Evolutionary conservation across 768 basidiomycete species (phyloP), one percentile per base, ranked within the genome.

Genomic region (Psilocybe azurescens): DNA sequence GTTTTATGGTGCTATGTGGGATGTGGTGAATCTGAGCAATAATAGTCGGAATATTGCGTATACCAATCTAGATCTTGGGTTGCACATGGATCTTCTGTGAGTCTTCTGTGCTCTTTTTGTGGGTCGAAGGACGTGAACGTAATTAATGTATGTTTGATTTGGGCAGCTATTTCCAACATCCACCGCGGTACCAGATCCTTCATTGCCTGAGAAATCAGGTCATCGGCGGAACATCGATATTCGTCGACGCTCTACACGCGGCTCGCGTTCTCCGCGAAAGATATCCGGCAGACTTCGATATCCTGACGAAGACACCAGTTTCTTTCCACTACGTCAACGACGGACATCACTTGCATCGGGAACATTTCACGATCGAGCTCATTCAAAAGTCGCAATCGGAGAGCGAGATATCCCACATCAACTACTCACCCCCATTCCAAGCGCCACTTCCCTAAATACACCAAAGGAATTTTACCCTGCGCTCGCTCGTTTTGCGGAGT

Each of bases 351-450:
- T 82, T 95, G 4, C 86, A 89, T 65, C 73, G 81, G 57, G 73
- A 81, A 20, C 95, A 94, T 70, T 86, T 89, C 1, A 91, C 93
- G 2, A 89, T 97, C 70, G 84, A 92, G 65, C 79, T 94, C 49
- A 76, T 78, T 14, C 56, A 67, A 29, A 57, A 60, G 55, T 59
- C 71, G 28, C 46, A 65, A 29, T 36, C 58, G 28, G 53, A 55
- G 39, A 70, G 66, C 28, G 70, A 68, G 8, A 82, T 97, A 66
- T 75, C 77, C 48, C 83, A 89, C 62, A 84, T 98, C 69, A 98
- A 95, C 76, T 98, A 97, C 74, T 90, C 92, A 1, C 97, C 97
- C 0, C 96, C 95, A 0, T 99, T 98, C 83, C 95, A 97, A 76
- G 95, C 91, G 0, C 90, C 93, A 0, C 79, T 95, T 8, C 83